Evolutionary conservation across 805 yeast species (phyloP).

Genomic region (Komagataella kurtzmanii): DNA sequence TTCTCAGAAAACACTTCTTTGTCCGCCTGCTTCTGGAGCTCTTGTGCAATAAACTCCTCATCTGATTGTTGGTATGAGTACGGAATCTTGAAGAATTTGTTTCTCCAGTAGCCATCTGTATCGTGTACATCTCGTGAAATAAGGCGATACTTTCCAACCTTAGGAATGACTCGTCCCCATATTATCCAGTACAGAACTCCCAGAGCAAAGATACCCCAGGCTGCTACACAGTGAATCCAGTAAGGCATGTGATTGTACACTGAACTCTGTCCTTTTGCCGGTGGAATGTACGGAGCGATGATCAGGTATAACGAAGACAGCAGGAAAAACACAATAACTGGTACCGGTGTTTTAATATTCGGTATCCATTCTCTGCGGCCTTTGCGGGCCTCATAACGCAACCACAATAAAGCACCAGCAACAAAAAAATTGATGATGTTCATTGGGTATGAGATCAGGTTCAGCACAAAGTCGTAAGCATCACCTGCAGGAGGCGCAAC

Average conservation of each 20-base stretch:
- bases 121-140: conserved; percentile 37
- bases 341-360: conserved; percentile 51
- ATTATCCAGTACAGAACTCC: conserved; percentile 57
- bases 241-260: conserved; percentile 66
- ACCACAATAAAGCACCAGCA: conserved; percentile 48
- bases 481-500: conserved; percentile 81
- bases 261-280: conserved; percentile 39
- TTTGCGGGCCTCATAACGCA: conserved; percentile 31
- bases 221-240: conserved; percentile 56
- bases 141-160: conserved; percentile 35
- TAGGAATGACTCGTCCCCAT: conserved; percentile 52
- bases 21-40: too few species aligned
- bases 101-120: conserved; percentile 64
- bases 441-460: conserved; percentile 71
- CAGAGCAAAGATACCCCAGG: conserved; percentile 58
- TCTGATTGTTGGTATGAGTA: too few species aligned
- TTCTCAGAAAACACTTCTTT: too few species aligned
- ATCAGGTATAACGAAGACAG: conserved; percentile 55
- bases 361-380: conserved; percentile 55
- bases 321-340: conserved; percentile 51
- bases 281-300: conserved; percentile 73
- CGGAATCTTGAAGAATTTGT: conserved; percentile 30
- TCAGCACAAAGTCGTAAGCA: conserved; percentile 71
- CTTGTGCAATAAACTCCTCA: too few species aligned
- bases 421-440: conserved; percentile 61